Evolutionary conservation across 2,329 filamentous ascomycete species (phyloP).

Genomic region (Fusarium pseudoanthophilum): DNA sequence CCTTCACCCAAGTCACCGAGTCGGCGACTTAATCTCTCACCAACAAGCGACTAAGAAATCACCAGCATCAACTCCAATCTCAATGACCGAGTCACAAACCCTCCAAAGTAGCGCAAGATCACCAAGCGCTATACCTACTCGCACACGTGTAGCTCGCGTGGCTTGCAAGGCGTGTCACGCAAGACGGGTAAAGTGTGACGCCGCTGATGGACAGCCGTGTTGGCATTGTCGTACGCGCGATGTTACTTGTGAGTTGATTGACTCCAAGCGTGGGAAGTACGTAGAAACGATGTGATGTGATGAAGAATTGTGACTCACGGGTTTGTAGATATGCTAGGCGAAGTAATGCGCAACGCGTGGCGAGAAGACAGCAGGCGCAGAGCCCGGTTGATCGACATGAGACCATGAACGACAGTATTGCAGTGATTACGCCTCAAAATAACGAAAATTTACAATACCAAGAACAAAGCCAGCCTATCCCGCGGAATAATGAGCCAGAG

Average conservation of each 20-base stretch:
- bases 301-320: background rate
- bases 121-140: background rate
- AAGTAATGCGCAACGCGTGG: background rate
- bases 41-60: background rate
- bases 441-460: rapidly evolving
- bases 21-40: slow-evolving; percentile 12
- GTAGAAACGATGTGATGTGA: rapidly evolving
- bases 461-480: rapidly evolving
- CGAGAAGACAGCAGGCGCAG: background rate
- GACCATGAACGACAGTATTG: background rate
- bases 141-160: slow-evolving; percentile 22
- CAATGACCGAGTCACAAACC: background rate
- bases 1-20: slow-evolving; percentile 2
- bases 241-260: slow-evolving; percentile 31
- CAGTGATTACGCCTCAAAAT: background rate
- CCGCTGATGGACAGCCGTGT: slow-evolving; percentile 28
- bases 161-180: slow-evolving; percentile 38
- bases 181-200: slow-evolving; percentile 37
- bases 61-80: background rate
- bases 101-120: background rate
- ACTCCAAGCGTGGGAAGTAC: slow-evolving; percentile 34
- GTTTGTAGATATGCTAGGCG: slow-evolving; percentile 8
- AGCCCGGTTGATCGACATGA: background rate
- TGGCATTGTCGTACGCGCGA: slow-evolving; percentile 34
- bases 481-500: background rate